Evolutionary conservation across 257 asterid genomes (phyloP).

Genomic region (Cynanchum wilfordii): DNA sequence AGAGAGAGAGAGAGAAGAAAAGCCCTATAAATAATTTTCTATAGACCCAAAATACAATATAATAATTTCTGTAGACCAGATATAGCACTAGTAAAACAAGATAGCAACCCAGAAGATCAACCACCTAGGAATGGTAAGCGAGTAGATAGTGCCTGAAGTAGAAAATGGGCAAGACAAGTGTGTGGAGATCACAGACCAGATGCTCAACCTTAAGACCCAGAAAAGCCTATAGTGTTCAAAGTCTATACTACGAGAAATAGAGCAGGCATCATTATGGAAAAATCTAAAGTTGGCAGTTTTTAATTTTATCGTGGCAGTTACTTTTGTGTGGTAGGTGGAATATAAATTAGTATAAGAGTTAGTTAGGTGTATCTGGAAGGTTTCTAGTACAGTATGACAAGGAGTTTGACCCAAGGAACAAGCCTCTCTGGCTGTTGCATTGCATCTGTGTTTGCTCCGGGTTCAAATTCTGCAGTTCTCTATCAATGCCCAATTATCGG

Average conservation of each 20-base stretch:
- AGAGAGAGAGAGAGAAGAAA: constrained; percentile 17
- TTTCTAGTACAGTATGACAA: neutral
- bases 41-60: too few relatives aligned
- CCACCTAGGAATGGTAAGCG: neutral
- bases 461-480: neutral
- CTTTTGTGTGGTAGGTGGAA: neutral
- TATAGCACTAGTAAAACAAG: neutral
- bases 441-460: neutral
- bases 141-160: neutral
- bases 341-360: neutral
- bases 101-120: neutral
- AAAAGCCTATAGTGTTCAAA: neutral
- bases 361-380: neutral
- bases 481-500: neutral
- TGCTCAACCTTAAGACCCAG: neutral
- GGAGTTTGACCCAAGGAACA: neutral
- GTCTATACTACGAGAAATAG: neutral
- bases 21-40: neutral
- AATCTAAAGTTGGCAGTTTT: neutral
- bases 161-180: neutral
- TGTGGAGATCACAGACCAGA: neutral
- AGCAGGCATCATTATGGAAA: neutral
- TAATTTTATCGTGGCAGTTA: neutral
- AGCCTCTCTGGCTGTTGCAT: neutral
- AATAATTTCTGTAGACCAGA: neutral